A percentile compares a stretch with the other conserved stretches of the same genome.
Conservation (phyloP, 495 filamentous ascomycete genomes). For the Talaromyces thailandensis region DNA sequence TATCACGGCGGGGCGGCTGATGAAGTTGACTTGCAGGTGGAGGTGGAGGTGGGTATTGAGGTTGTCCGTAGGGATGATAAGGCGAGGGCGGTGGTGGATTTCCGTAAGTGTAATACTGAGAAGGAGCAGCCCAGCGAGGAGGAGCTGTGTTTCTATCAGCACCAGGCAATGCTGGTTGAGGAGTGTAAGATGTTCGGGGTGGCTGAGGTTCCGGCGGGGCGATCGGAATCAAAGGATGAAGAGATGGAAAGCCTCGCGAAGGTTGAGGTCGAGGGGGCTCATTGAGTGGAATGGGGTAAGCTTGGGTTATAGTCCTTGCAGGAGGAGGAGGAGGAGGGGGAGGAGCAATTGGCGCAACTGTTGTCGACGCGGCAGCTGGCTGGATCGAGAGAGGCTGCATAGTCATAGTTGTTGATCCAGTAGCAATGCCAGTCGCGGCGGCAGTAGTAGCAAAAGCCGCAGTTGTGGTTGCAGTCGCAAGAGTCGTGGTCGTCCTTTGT, state of each 20-base stretch:
- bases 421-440: not conserved
- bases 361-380: not conserved
- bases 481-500: not conserved
- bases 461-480: not conserved
- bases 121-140: not conserved
- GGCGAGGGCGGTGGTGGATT: not conserved
- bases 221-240: not conserved
- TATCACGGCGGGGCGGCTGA: not conserved
- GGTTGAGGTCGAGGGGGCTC: not conserved
- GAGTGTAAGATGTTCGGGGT: not conserved
- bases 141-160: not conserved
- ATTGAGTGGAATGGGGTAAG: conserved; percentile 4
- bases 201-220: not conserved
- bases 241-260: not conserved
- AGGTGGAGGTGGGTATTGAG: not conserved
- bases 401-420: conserved; percentile 14
- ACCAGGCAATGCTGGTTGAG: not conserved
- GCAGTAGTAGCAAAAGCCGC: not conserved
- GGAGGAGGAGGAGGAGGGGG: conserved; percentile 12
- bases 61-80: not conserved
- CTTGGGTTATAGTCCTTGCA: conserved; percentile 13
- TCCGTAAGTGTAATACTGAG: not conserved
- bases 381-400: conserved; percentile 8
- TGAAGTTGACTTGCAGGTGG: not conserved
- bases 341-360: not conserved